Base-by-base conservation (phyloP, 2,329 filamentous ascomycete species). In the Aspergillus fumigatus region DNA sequence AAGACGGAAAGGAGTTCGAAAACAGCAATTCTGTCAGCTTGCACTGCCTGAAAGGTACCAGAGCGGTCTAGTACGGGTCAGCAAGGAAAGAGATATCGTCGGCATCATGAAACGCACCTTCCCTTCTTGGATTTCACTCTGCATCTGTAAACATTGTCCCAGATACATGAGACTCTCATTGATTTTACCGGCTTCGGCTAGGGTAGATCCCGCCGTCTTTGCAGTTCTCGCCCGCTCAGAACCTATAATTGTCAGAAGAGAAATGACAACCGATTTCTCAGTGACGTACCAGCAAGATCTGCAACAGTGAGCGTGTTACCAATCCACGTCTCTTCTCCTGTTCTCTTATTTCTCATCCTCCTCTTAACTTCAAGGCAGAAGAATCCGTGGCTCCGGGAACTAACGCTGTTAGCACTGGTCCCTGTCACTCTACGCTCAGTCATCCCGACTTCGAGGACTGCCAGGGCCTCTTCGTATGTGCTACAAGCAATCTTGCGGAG, bases 121-220 rank as follows among this genome's bases (percentile, higher is more conserved):
- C 11, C 86, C 87, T 60, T 81, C 87, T 47, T 87, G 86, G 32
- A 87, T 82, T 65, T 93, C 90, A 58, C 88, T 92, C 72, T 97
- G 93, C 82, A 96, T 93, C 71, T 97, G 93, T 65, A 99, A 82
- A 70, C 94, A 99, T 70, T 97, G 94, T 0, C 94, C 94, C 1
- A 99, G 82, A 71, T 97, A 97, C 94, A 99, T 99, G 69, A 99
- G 78, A 69, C 90, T 96, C 74, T 97, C 92, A 69, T 99, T 99
- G 72, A 99, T 99, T 77, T 97, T 97, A 53, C 94, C 94, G 38
- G 93, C 94, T 77, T 99, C 94, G 0, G 89, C 93, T 14, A 99
- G 82, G 0, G 93, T 97, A 3, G 91, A 87, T 11, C 94, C 94
- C 0, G 92, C 89, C 0, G 94, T 97, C 80, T 97, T 97, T 26